Conservation (phyloP, 83 land plant species). For the Thuja plicata region DNA sequence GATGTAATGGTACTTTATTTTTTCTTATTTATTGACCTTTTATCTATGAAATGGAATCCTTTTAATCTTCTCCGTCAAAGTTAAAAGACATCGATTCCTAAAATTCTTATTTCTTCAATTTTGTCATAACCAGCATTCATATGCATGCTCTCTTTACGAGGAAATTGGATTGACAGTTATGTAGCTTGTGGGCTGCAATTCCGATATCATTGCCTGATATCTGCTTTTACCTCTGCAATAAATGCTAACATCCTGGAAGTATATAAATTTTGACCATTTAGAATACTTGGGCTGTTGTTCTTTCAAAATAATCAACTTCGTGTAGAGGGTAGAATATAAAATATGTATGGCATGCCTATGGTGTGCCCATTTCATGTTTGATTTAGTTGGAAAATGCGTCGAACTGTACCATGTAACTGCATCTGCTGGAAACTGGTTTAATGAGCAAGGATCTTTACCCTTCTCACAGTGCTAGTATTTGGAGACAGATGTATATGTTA, state of each 20-base stretch:
- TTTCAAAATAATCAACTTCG: background rate
- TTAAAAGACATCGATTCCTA: too few species aligned
- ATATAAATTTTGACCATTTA: background rate
- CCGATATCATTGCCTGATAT: background rate
- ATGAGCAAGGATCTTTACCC: background rate
- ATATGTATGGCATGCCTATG: background rate
- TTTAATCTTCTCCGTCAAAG: too few species aligned
- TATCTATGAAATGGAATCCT: too few species aligned
- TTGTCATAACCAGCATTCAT: too few species aligned
- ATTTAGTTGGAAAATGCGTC: background rate
- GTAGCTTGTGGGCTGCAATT: background rate
- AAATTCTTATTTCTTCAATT: too few species aligned
- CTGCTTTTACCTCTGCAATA: background rate
- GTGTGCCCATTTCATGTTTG: background rate
- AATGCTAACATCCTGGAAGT: too few species aligned
- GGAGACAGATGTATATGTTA: background rate
- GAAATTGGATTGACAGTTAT: background rate
- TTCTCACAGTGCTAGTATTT: background rate
- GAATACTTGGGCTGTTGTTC: background rate
- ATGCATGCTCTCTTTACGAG: too few species aligned
- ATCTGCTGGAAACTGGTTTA: background rate
- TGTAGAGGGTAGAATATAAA: background rate
- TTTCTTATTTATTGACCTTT: too few species aligned
- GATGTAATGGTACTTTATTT: too few species aligned
- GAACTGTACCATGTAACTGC: background rate